A percentile compares a stretch with the other conserved stretches of the same genome.
Conservation (phyloP, 345 rosid species). For the Fremontodendron californicum region DNA sequence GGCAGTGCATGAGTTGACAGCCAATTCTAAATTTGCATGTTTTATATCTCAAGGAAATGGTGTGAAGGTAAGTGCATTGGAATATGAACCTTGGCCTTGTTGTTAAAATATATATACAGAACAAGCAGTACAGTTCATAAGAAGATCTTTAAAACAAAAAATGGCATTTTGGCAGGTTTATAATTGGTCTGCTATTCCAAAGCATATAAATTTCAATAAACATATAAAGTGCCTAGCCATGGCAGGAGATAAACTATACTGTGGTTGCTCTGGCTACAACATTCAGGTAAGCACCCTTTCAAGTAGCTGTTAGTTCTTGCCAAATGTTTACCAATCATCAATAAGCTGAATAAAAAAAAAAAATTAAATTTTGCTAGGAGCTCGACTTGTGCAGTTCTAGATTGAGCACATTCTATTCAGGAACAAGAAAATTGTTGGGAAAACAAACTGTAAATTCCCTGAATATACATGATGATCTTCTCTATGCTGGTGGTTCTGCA, state of each 20-base stretch:
- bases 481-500: conserved; percentile 47
- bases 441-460: conserved; percentile 18
- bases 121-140: neutral
- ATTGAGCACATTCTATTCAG: too few relatives aligned
- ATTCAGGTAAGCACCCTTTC: conserved; percentile 38
- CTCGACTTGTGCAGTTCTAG: conserved; percentile 36
- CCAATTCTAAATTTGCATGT: conserved; percentile 45
- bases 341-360: neutral
- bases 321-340: neutral
- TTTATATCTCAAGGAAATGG: conserved; percentile 53
- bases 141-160: neutral
- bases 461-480: conserved; percentile 30
- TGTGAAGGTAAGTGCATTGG: conserved; percentile 41
- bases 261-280: conserved; percentile 53
- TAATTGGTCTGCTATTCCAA: conserved; percentile 50
- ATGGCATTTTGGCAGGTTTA: conserved; percentile 38
- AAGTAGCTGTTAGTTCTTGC: neutral
- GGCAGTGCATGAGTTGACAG: conserved; percentile 42
- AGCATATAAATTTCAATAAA: conserved; percentile 50
- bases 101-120: neutral
- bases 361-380: conserved; percentile 25
- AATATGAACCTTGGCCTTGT: neutral
- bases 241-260: conserved; percentile 41
- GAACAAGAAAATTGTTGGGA: too few relatives aligned
- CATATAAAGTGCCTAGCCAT: conserved; percentile 46